Conservation (phyloP, 805 yeast genomes). For the Wickerhamiella domercqiae region DNA sequence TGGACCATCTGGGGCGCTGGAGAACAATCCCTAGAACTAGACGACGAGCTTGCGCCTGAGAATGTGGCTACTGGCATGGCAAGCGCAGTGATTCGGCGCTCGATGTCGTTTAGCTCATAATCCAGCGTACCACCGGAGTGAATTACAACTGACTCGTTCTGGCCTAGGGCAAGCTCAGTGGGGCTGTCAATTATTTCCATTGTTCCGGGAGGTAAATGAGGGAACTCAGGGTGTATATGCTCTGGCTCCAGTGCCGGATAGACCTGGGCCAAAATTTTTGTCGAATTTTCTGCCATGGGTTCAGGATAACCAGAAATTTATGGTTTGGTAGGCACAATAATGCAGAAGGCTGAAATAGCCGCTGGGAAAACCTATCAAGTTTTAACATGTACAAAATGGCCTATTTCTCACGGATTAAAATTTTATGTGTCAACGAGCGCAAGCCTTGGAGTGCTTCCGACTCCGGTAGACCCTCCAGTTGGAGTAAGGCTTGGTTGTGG, state of each 20-base stretch:
- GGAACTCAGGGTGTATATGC: background rate
- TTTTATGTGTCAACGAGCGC: conserved; percentile 66
- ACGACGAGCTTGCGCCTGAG: too few relatives aligned
- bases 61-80: too few relatives aligned
- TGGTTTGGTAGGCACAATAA: too few relatives aligned
- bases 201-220: background rate
- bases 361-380: too few relatives aligned
- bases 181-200: background rate
- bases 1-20: too few relatives aligned
- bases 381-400: too few relatives aligned
- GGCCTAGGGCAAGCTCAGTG: background rate
- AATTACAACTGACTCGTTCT: background rate
- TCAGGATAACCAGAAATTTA: too few relatives aligned
- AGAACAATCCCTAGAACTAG: too few relatives aligned
- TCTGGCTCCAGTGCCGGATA: background rate
- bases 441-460: conserved; percentile 81
- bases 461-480: conserved; percentile 58
- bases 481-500: conserved; percentile 57
- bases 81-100: too few relatives aligned
- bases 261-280: background rate
- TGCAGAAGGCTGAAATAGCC: too few relatives aligned
- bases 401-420: conserved; percentile 65
- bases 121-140: background rate
- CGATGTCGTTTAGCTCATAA: background rate
- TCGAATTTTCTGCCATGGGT: too few relatives aligned